phyloP scores from a whole-genome alignment of 2,329 filamentous ascomycete genomes.

The Xylariaceae sp. region DNA sequence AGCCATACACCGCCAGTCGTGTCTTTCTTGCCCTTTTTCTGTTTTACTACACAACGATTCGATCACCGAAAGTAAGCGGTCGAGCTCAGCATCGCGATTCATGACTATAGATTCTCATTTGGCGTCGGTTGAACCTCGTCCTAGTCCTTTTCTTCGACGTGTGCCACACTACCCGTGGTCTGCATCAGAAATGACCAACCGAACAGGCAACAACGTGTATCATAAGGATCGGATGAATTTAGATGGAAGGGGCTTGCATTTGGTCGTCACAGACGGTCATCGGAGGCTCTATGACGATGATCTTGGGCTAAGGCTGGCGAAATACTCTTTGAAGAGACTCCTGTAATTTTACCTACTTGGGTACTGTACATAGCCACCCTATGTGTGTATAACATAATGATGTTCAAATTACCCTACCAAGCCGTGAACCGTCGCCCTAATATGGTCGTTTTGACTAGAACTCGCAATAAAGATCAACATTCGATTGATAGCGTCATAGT shows the following conservation, averaged over 20 bases:
- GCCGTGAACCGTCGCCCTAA: too few species aligned
- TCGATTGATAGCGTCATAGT: too few species aligned
- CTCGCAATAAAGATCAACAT: too few species aligned
- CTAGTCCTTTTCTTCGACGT: background rate
- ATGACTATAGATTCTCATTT: background rate
- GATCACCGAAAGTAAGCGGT: background rate
- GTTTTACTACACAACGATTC: constrained; percentile 1
- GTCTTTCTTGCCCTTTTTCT: background rate
- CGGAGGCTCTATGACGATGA: constrained; percentile 4
- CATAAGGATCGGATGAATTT: background rate
- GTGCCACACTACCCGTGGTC: background rate
- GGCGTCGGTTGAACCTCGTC: background rate
- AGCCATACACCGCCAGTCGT: background rate
- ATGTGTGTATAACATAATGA: constrained; percentile 5
- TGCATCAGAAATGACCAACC: background rate
- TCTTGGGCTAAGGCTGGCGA: constrained; percentile 9
- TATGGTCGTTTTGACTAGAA: too few species aligned
- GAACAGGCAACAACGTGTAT: background rate
- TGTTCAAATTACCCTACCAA: too few species aligned
- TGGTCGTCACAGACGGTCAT: background rate
- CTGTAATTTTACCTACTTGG: constrained; percentile 13
- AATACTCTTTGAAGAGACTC: constrained; percentile 4
- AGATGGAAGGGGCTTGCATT: background rate
- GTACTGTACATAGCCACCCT: constrained; percentile 17
- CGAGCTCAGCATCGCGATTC: background rate